Evolutionary conservation across 2,329 filamentous ascomycete species (phyloP).

Genomic region (Diaporthe humulicola): DNA sequence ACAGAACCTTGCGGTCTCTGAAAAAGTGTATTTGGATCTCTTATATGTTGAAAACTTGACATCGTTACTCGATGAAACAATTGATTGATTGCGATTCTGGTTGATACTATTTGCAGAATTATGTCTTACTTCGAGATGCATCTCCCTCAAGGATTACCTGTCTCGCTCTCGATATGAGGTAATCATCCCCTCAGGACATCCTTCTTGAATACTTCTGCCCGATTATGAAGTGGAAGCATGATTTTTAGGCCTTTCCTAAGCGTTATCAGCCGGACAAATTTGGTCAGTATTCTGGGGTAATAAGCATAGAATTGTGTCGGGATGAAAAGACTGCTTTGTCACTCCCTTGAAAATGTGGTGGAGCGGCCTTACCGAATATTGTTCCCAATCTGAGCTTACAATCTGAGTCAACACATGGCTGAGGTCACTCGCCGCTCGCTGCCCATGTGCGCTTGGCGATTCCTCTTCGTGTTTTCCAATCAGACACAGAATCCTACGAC

Average conservation of each 20-base stretch:
- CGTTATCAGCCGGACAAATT: not conserved
- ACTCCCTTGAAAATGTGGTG: not conserved
- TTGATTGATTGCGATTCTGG: not conserved
- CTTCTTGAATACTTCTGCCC: not conserved
- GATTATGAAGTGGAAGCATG: not conserved
- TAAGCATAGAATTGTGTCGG: not conserved
- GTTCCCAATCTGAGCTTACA: not conserved
- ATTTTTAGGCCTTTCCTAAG: not conserved
- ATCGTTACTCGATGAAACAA: not conserved
- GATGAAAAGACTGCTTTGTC: not conserved
- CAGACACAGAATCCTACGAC: not conserved
- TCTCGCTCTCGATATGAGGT: not conserved
- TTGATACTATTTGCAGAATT: not conserved
- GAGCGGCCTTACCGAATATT: not conserved
- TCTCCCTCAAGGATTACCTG: not conserved
- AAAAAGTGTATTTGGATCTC: not conserved
- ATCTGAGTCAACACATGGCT: conserved; percentile 20
- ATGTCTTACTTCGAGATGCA: not conserved
- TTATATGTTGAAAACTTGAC: not conserved
- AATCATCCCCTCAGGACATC: not conserved
- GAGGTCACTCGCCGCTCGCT: not conserved
- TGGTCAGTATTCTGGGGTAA: not conserved
- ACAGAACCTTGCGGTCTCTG: not conserved
- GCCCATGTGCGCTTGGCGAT: not conserved
- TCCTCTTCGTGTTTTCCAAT: not conserved